These are phyloP conservation scores for Trichoderma virens DNA, from an alignment of 495 filamentous ascomycete genomes.

Conservation along the genomic window DNA sequence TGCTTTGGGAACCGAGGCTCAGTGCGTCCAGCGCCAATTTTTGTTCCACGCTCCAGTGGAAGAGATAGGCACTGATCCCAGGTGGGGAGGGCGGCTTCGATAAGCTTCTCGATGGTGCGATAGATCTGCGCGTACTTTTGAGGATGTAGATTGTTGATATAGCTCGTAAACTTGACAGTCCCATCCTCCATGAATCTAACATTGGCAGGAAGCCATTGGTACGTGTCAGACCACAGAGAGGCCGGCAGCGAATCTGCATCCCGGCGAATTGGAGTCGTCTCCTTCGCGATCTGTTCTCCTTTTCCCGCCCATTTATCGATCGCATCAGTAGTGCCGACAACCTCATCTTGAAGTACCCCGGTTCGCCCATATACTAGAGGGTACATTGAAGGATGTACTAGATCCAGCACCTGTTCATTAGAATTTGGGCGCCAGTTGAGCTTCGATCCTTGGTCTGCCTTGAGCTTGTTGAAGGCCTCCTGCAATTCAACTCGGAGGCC, in stretches of 20 bases:
- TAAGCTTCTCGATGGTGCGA: constrained; percentile 40
- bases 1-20: constrained; percentile 28
- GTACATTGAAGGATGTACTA: constrained; percentile 57
- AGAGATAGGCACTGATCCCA: constrained; percentile 38
- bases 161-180: constrained; percentile 59
- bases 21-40: constrained; percentile 40
- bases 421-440: constrained; percentile 55
- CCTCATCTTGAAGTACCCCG: constrained; percentile 24
- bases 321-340: constrained; percentile 24
- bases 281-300: constrained; percentile 17
- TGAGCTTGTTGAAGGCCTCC: constrained; percentile 25
- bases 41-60: constrained; percentile 20
- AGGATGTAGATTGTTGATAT: constrained; percentile 62
- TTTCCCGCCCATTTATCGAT: constrained; percentile 26
- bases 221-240: constrained; percentile 34
- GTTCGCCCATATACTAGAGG: constrained; percentile 46
- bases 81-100: constrained; percentile 42
- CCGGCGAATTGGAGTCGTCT: too few relatives aligned
- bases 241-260: not conserved
- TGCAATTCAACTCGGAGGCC: constrained; percentile 16
- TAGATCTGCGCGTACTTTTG: constrained; percentile 42
- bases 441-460: constrained; percentile 29
- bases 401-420: constrained; percentile 46
- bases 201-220: constrained; percentile 58
- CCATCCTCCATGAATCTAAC: constrained; percentile 36